Evolutionary conservation across 441 rosid genomes (phyloP).

Genomic region (Biscutella auriculata): DNA sequence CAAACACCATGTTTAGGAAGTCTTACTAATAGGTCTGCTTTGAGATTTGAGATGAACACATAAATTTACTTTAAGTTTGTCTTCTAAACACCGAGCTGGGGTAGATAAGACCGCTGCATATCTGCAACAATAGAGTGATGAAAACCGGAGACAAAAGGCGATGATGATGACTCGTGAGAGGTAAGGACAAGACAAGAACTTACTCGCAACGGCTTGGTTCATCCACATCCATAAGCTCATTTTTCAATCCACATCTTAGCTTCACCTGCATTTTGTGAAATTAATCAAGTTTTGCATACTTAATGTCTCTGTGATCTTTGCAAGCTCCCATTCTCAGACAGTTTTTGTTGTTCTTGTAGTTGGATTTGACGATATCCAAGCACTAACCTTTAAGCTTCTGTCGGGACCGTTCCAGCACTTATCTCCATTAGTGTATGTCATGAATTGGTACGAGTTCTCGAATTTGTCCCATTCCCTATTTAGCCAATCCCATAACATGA

Average conservation of each 20-base stretch:
- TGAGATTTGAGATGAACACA: neutral
- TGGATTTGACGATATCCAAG: neutral
- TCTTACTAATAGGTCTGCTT: neutral
- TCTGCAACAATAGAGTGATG: slow-evolving; percentile 30
- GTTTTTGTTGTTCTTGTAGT: neutral
- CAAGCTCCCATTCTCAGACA: neutral
- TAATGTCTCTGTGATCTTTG: slow-evolving; percentile 1
- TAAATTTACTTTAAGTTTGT: slow-evolving; percentile 52
- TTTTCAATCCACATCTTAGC: slow-evolving; percentile 73
- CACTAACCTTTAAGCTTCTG: slow-evolving; percentile 71
- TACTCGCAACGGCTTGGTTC: slow-evolving; percentile 99
- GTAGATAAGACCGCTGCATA: slow-evolving; percentile 64
- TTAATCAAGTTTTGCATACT: neutral
- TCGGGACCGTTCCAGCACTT: slow-evolving; percentile 97
- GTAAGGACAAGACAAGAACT: slow-evolving; percentile 4
- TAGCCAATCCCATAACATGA: neutral
- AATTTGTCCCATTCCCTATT: slow-evolving; percentile 79
- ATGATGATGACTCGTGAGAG: neutral
- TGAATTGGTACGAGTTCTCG: slow-evolving; percentile 47
- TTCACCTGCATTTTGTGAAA: slow-evolving; percentile 38
- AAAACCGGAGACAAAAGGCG: neutral
- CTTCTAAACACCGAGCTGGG: slow-evolving; percentile 70
- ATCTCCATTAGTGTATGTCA: slow-evolving; percentile 77
- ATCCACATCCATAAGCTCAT: slow-evolving; percentile 73
- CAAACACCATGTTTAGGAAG: neutral